These are phyloP conservation scores for Capsicum pubescens DNA, from an alignment of 257 asterid species.

Conservation along the genomic window DNA sequence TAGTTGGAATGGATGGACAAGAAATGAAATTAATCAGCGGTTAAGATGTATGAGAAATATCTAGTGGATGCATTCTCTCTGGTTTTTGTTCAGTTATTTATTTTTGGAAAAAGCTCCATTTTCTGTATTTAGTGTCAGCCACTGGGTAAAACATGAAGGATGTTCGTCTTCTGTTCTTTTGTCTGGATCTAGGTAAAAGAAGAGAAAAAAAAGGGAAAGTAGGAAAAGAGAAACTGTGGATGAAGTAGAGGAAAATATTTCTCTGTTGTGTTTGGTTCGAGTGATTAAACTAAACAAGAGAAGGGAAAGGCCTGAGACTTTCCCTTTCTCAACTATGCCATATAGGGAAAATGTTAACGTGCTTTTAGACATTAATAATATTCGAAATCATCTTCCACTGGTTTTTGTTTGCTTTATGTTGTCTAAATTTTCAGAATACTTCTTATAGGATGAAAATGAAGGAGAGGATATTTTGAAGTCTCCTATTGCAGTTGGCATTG, in stretches of 20 bases:
- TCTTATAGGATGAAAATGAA: slow-evolving; percentile 2
- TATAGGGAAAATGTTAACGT: not conserved
- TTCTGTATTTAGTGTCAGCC: not conserved
- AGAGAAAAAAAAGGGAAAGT: not conserved
- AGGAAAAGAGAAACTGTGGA: not conserved
- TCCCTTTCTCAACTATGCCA: not conserved
- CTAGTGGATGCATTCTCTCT: not conserved
- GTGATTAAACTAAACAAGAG: not conserved
- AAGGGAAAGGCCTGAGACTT: not conserved
- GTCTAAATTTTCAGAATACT: slow-evolving; percentile 1
- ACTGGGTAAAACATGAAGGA: not conserved
- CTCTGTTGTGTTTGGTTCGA: not conserved
- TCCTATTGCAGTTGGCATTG: not conserved
- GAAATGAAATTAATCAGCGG: not conserved
- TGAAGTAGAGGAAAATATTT: not conserved
- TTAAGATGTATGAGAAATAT: not conserved
- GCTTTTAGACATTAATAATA: not conserved
- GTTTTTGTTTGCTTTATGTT: slow-evolving; percentile 8
- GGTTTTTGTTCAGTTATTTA: not conserved
- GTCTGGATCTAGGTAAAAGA: not conserved
- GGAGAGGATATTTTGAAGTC: not conserved
- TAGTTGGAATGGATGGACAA: slow-evolving; percentile 7
- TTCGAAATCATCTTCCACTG: not conserved
- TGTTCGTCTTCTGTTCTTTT: not conserved
- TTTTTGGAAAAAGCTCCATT: not conserved